A percentile compares a stretch with the other conserved stretches of the same genome.
Conservation (phyloP, 2,329 filamentous ascomycete species). For the Colletotrichum sp. region DNA sequence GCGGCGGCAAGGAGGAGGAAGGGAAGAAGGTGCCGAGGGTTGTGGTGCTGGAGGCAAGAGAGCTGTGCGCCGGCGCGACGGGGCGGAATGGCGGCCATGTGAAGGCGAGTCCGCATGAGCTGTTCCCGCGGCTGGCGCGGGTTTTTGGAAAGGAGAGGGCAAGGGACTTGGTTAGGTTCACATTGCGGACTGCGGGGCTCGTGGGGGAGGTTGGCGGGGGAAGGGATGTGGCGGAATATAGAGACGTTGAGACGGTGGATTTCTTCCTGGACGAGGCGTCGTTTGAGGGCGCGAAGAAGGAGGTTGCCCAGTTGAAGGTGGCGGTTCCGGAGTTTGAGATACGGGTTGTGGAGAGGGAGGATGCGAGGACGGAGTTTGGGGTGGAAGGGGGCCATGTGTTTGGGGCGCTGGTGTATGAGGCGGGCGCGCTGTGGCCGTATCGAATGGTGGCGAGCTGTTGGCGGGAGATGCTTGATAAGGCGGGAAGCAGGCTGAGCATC, state of each 20-base stretch:
- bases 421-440: conserved; percentile 57
- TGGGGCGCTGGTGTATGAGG: conserved; percentile 49
- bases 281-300: conserved; percentile 34
- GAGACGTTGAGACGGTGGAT: conserved; percentile 53
- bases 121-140: conserved; percentile 38
- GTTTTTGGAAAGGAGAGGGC: conserved; percentile 40
- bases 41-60: conserved; percentile 56
- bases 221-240: conserved; percentile 40
- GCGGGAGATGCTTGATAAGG: conserved; percentile 39
- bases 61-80: conserved; percentile 56
- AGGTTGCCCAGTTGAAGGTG: conserved; percentile 36
- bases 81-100: conserved; percentile 60
- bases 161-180: conserved; percentile 45
- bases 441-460: conserved; percentile 52
- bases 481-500: conserved; percentile 39
- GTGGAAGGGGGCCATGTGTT: conserved; percentile 35
- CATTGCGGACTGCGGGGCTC: conserved; percentile 44
- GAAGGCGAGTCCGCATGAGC: conserved; percentile 48
- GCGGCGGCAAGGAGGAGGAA: too few species aligned
- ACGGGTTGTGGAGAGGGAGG: conserved; percentile 35
- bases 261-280: conserved; percentile 43
- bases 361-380: conserved; percentile 40
- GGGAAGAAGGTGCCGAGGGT: conserved; percentile 28
- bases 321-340: conserved; percentile 47
- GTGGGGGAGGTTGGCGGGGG: conserved; percentile 44